These are phyloP conservation scores for Corynascus novoguineensis DNA, from an alignment of 495 filamentous ascomycete genomes.

Conservation along the genomic window DNA sequence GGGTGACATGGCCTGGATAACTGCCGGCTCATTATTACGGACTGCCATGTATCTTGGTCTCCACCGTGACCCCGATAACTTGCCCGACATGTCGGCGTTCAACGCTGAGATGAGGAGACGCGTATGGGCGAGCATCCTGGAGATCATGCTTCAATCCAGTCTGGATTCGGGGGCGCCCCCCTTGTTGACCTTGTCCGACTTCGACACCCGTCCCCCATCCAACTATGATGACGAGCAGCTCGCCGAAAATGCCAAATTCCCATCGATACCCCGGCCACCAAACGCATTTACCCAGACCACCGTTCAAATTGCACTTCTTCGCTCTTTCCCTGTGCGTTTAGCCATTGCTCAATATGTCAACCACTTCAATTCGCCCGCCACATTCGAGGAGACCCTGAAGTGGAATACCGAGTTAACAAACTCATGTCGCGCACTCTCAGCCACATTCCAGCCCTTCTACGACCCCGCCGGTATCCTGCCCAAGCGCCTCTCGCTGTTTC, in stretches of 20 bases:
- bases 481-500: slow-evolving; percentile 32
- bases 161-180: slow-evolving; percentile 56
- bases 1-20: slow-evolving; percentile 55
- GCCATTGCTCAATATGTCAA: slow-evolving; percentile 36
- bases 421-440: slow-evolving; percentile 29
- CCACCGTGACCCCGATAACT: slow-evolving; percentile 50
- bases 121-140: slow-evolving; percentile 63
- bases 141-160: slow-evolving; percentile 55
- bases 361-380: slow-evolving; percentile 26
- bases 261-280: slow-evolving; percentile 17
- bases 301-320: slow-evolving; percentile 33
- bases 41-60: slow-evolving; percentile 58
- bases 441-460: slow-evolving; percentile 30
- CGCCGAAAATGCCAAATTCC: slow-evolving; percentile 20
- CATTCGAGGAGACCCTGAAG: slow-evolving; percentile 35
- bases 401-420: slow-evolving; percentile 35
- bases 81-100: slow-evolving; percentile 41
- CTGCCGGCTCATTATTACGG: slow-evolving; percentile 52
- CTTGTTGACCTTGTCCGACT: slow-evolving; percentile 49
- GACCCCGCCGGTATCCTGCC: slow-evolving; percentile 32
- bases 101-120: slow-evolving; percentile 61
- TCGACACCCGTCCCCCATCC: slow-evolving; percentile 49
- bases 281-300: slow-evolving; percentile 38
- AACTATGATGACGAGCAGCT: slow-evolving; percentile 50
- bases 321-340: slow-evolving; percentile 32